Base-by-base conservation (phyloP, 441 rosid genomes). In the Gossypium armourianum region DNA sequence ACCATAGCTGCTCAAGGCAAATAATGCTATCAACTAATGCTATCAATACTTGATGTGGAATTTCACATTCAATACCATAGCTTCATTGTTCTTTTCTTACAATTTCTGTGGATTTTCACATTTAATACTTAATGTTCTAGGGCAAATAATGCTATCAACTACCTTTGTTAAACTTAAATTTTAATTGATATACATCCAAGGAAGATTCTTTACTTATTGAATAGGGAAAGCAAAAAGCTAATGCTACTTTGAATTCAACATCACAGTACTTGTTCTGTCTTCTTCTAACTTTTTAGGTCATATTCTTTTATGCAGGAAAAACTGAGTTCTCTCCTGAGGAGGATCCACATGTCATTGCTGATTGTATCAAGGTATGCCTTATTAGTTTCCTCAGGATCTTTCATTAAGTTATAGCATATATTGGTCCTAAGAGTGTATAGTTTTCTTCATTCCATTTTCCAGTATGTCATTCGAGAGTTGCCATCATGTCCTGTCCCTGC, bases 401-500 rank as follows among this genome's bases (percentile, higher is more conserved):
- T 74, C 49, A 10, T 49, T 66, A 74, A 59, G 69, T 50, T 58
- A 21, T 63, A 24, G 24, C 71, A 26, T 66, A 45, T 16, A 60
- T 3, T 55, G 28, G 29, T 75, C 63, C 32, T 70, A 50, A 52
- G 75, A 32, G 57, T 67, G 45, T 45, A 77, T 72, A 57, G 69
- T 75, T 7, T 60, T 69, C 54, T 77, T 61, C 59, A 73, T 62
- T 16, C 72, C 77, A 74, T 74, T 70, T 76, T 70, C 59, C 88
- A 95, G 99, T 95, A 88, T 84, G 81, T 95, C 77, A 83, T 92
- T 62, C 90, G 99, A 19, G 99, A 95, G 76, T 77, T 95, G 87
- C 99, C 99, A 62, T 95, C 99, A 68, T 90, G 96, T 78, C 98
- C 99, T 4, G 96, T 95, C 70, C 99, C 99, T 69, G 95, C 98